These are phyloP conservation scores for Komagataella pseudopastoris DNA, from an alignment of 805 yeast species.

Conservation along the genomic window DNA sequence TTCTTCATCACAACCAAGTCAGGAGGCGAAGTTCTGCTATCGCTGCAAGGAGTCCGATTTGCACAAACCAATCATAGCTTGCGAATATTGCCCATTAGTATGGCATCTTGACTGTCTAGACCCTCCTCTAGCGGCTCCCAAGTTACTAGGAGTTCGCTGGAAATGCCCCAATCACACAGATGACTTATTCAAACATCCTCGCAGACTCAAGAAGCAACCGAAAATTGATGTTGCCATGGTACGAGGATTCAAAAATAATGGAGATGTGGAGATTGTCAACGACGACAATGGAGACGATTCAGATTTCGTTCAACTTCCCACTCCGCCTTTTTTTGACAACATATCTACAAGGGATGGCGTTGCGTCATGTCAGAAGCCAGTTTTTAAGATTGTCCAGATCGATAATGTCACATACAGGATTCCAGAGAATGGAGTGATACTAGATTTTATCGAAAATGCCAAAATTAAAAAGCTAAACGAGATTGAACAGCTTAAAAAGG, in stretches of 20 bases:
- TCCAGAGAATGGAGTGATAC: slow-evolving; percentile 52
- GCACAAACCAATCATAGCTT: slow-evolving; percentile 43
- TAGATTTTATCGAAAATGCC: slow-evolving; percentile 54
- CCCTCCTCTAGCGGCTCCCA: slow-evolving; percentile 62
- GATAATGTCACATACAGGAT: slow-evolving; percentile 43
- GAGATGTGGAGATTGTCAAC: slow-evolving; percentile 41
- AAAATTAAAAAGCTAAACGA: slow-evolving; percentile 21
- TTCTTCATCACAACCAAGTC: neutral
- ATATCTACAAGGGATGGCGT: slow-evolving; percentile 19
- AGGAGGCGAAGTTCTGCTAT: slow-evolving; percentile 41
- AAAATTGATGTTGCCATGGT: slow-evolving; percentile 40
- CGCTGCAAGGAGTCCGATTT: slow-evolving; percentile 65
- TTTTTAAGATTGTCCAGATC: slow-evolving; percentile 8
- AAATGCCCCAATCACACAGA: slow-evolving; percentile 81
- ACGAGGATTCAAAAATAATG: slow-evolving; percentile 38
- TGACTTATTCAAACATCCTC: slow-evolving; percentile 25
- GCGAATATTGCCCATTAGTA: slow-evolving; percentile 71
- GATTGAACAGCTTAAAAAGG: slow-evolving; percentile 17
- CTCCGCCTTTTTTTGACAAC: slow-evolving; percentile 22
- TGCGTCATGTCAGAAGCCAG: slow-evolving; percentile 6
- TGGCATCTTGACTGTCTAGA: slow-evolving; percentile 87
- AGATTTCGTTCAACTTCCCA: slow-evolving; percentile 14
- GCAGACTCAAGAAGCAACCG: slow-evolving; percentile 36
- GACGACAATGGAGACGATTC: slow-evolving; percentile 24
- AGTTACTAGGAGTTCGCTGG: slow-evolving; percentile 74